A percentile compares a stretch with the other conserved stretches of the same genome.
Evolutionary conservation across 441 rosid genomes (phyloP).

Genomic region (Populus hybrid): DNA sequence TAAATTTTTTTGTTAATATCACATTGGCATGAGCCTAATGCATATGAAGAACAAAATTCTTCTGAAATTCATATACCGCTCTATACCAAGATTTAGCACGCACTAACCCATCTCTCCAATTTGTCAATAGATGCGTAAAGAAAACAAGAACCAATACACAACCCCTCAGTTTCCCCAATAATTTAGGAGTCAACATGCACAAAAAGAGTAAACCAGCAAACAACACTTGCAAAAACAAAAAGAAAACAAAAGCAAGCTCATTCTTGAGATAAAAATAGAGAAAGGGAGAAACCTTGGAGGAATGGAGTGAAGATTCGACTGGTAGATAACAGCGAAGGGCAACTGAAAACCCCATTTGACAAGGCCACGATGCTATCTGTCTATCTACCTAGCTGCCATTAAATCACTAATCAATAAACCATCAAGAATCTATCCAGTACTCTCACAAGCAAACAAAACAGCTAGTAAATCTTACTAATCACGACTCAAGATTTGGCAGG

Average conservation of each 20-base stretch:
- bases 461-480: neutral
- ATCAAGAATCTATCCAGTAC: neutral
- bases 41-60: no score
- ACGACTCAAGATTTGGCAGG: neutral
- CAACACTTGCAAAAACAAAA: neutral
- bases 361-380: neutral
- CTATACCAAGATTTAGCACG: neutral
- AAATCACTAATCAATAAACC: neutral
- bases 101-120: neutral
- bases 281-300: constrained; percentile 11
- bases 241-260: neutral
- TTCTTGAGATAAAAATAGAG: neutral
- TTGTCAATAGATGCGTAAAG: neutral
- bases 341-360: constrained; percentile 53
- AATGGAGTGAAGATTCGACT: constrained; percentile 15
- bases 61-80: neutral
- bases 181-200: neutral
- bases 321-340: constrained; percentile 38
- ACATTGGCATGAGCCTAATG: no score
- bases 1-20: no score
- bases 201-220: neutral
- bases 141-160: neutral
- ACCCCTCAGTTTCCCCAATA: neutral
- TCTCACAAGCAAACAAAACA: neutral
- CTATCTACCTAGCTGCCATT: neutral